Percentiles rank a stretch among this genome's conserved stretches.
Conservation (phyloP, 345 rosid genomes). For the Sapria himalayana region DNA sequence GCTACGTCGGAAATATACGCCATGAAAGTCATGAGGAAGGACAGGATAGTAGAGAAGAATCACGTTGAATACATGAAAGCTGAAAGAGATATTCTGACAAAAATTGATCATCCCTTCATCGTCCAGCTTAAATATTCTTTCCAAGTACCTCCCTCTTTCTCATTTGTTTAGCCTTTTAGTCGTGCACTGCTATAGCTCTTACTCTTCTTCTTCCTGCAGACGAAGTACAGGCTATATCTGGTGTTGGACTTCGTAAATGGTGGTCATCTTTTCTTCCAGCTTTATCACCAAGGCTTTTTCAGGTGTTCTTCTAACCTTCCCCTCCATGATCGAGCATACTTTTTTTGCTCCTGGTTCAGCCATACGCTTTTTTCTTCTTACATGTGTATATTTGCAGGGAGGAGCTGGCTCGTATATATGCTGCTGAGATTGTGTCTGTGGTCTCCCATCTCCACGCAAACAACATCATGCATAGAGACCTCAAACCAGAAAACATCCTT, state of each 20-base stretch:
- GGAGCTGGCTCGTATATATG: slow-evolving; percentile 77
- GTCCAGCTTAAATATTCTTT: slow-evolving; percentile 80
- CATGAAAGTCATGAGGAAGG: slow-evolving; percentile 98
- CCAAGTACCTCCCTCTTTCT: slow-evolving; percentile 35
- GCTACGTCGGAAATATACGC: slow-evolving; percentile 74
- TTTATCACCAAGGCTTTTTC: slow-evolving; percentile 86
- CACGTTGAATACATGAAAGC: slow-evolving; percentile 91
- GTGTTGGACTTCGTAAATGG: slow-evolving; percentile 89
- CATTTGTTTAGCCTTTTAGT: too few species aligned
- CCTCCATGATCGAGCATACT: background rate
- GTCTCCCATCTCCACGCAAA: slow-evolving; percentile 84
- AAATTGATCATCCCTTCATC: slow-evolving; percentile 75
- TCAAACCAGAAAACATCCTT: slow-evolving; percentile 86
- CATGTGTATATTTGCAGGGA: too few species aligned
- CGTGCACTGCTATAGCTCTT: background rate
- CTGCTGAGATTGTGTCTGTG: slow-evolving; percentile 83
- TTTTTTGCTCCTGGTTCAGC: slow-evolving; percentile 3
- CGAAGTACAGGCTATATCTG: slow-evolving; percentile 69
- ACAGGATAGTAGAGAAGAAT: slow-evolving; percentile 76
- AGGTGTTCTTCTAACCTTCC: slow-evolving; percentile 38
- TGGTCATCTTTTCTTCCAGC: slow-evolving; percentile 94
- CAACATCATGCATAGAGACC: slow-evolving; percentile 96
- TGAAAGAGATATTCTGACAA: slow-evolving; percentile 73
- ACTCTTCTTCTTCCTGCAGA: slow-evolving; percentile 22
- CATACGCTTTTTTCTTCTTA: slow-evolving; percentile 6